A percentile compares a stretch with the other conserved stretches of the same genome.
Evolutionary conservation across 257 asterid species (phyloP).

Genomic region (Solanum sitiens): DNA sequence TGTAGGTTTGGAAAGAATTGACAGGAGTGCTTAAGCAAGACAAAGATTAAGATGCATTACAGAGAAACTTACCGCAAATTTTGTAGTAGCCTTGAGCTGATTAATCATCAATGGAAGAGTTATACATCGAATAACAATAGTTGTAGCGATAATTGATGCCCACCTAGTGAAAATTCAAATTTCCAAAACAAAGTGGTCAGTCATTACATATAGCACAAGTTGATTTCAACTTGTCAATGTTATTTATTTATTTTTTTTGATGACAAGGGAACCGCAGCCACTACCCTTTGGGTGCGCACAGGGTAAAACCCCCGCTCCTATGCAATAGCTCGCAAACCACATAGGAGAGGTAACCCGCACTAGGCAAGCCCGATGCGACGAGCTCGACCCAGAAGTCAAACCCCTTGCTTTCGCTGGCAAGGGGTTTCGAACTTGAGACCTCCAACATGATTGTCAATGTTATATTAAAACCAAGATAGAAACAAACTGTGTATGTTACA

Average conservation of each 20-base stretch:
- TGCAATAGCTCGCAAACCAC: too few species aligned
- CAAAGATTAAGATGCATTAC: not conserved
- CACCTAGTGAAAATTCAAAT: constrained; percentile 47
- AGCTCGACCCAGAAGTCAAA: too few species aligned
- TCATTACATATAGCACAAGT: not conserved
- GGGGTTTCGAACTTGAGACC: too few species aligned
- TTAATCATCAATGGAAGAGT: constrained; percentile 60
- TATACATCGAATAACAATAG: constrained; percentile 48
- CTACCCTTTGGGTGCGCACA: too few species aligned
- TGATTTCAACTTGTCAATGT: not conserved
- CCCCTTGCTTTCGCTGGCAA: too few species aligned
- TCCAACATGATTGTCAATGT: too few species aligned
- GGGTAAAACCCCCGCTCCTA: too few species aligned
- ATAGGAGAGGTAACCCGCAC: too few species aligned
- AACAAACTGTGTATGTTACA: not conserved
- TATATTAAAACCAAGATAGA: not conserved
- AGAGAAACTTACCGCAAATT: constrained; percentile 51
- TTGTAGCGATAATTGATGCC: constrained; percentile 59
- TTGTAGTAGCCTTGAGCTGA: constrained; percentile 71
- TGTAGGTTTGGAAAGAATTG: not conserved
- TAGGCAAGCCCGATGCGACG: too few species aligned
- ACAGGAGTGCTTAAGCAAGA: not conserved
- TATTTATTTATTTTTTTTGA: too few species aligned
- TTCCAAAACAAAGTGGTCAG: not conserved
- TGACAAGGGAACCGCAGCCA: too few species aligned